phyloP scores from a whole-genome alignment of 768 basidiomycete genomes.

The Amanita muscaria region DNA sequence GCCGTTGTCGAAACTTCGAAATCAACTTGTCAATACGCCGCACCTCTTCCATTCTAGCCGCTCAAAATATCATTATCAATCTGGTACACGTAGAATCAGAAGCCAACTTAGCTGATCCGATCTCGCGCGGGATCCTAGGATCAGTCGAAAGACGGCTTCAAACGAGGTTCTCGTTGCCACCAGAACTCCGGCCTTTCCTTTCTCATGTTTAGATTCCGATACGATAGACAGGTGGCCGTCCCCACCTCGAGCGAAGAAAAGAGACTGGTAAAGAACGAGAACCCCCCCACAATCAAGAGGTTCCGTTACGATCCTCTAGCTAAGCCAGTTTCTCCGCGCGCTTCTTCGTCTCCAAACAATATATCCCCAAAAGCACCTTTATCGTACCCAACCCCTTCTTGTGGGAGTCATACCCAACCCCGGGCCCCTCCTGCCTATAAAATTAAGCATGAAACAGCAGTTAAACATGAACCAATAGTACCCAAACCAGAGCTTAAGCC shows the following conservation, averaged over 20 bases:
- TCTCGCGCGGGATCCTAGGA: too few relatives aligned
- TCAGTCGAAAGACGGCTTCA: background rate
- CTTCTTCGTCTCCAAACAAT: slow-evolving; percentile 4
- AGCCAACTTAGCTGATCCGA: slow-evolving; percentile 20
- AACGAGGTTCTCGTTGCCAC: slow-evolving; percentile 9
- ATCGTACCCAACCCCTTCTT: too few relatives aligned
- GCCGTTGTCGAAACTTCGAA: too few relatives aligned
- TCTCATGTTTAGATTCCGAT: slow-evolving; percentile 5
- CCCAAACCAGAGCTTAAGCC: slow-evolving; percentile 2
- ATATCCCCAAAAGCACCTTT: too few relatives aligned
- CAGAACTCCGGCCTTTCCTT: slow-evolving; percentile 11
- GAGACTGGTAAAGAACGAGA: too few relatives aligned
- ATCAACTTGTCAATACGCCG: slow-evolving; percentile 22
- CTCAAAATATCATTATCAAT: slow-evolving; percentile 13
- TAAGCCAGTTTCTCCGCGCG: background rate
- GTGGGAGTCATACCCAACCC: too few relatives aligned
- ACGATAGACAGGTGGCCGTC: background rate
- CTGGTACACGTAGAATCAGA: slow-evolving; percentile 19
- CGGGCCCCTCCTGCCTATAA: background rate
- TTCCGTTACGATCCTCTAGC: too few relatives aligned
- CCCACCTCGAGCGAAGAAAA: slow-evolving; percentile 3
- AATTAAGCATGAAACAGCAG: background rate
- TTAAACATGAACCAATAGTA: too few relatives aligned
- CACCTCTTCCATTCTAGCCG: slow-evolving; percentile 10
- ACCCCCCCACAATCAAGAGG: background rate